These are phyloP conservation scores for Rhizophora apiculata DNA, from an alignment of 345 rosid species.

Conservation along the genomic window DNA sequence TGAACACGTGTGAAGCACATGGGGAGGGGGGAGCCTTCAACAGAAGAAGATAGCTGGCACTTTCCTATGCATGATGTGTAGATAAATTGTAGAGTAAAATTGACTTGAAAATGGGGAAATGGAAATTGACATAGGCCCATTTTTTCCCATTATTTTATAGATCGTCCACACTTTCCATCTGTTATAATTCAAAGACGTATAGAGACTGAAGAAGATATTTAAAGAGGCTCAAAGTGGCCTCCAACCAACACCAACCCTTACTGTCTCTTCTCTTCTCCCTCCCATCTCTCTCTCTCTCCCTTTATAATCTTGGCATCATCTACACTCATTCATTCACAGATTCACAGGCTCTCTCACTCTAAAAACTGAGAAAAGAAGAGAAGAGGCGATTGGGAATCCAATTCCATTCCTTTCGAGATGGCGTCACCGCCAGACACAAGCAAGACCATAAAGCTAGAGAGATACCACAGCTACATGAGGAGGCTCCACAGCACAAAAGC, in stretches of 20 bases:
- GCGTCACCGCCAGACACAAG: slow-evolving; percentile 71
- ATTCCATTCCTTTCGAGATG: slow-evolving; percentile 27
- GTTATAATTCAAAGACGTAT: not conserved
- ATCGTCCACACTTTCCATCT: not conserved
- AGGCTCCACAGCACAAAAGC: slow-evolving; percentile 66
- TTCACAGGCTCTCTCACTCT: not conserved
- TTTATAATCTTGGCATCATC: not conserved
- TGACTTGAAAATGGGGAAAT: not conserved
- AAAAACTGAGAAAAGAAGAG: not conserved
- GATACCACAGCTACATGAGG: slow-evolving; percentile 84
- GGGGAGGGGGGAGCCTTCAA: slow-evolving; percentile 16
- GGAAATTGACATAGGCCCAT: not conserved
- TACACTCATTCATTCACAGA: no score
- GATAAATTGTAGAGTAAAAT: not conserved
- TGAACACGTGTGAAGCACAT: slow-evolving; percentile 26
- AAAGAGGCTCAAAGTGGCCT: slow-evolving; percentile 37
- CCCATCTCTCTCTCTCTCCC: not conserved
- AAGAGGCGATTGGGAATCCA: not conserved
- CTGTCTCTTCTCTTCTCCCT: no score
- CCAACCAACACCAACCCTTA: slow-evolving; percentile 43
- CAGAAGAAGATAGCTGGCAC: slow-evolving; percentile 28
- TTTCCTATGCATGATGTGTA: not conserved
- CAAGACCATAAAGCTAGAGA: slow-evolving; percentile 82
- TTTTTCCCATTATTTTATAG: not conserved
- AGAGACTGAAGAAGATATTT: not conserved